Base-by-base conservation (phyloP, 75 land plant species). In the Ceratopteris richardii region DNA sequence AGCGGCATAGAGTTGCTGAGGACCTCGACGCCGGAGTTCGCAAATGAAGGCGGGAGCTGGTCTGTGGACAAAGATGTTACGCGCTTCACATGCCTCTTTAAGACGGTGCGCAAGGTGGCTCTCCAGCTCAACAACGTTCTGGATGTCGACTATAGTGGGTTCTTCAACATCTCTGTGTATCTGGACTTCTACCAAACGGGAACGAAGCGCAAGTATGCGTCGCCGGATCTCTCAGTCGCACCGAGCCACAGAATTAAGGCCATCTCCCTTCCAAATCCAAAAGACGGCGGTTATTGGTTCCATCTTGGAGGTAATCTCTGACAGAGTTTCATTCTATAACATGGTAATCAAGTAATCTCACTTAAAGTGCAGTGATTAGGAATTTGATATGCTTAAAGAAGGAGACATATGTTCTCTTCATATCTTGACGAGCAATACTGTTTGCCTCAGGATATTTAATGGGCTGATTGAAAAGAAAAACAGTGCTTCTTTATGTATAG, bases 1-100 rank as follows among this genome's bases (percentile, higher is more conserved):
- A 62, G 72, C 54, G 88, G 86, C 1, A 86, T 80, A n/a, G 99
- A 95, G 86, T 65, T 95, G 51, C 75, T 95, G 44, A 71, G 99
- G 29, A 77, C 87, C 65, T 86, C 88, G 76, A 86, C 92, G 0
- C 93, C 96, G 20, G 99, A 90, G 80, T 94, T 94, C 23, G 63
- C 73, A 1, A 27, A 60, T 22, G 63, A 56, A 14, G 92, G 97
- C 0, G 87, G 87, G 43, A 64, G 74, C 30, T 95, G 99, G 99
- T 67, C 52, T 0, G 80, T 90, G 21, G 52, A 76, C 60, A 95
- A 95, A 66, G 99, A 95, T 37, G 58, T 95, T 28, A 90, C 95
- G 1, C 72, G 67, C 73, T 95, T 82, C 66, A 56, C 69, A 7
- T 54, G 91, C 0, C 73, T 86, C 42, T 62, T 86, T 29, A 42